Evolutionary conservation across 1,139 yeast species (phyloP).

Genomic region (Yamadazyma triangularis): DNA sequence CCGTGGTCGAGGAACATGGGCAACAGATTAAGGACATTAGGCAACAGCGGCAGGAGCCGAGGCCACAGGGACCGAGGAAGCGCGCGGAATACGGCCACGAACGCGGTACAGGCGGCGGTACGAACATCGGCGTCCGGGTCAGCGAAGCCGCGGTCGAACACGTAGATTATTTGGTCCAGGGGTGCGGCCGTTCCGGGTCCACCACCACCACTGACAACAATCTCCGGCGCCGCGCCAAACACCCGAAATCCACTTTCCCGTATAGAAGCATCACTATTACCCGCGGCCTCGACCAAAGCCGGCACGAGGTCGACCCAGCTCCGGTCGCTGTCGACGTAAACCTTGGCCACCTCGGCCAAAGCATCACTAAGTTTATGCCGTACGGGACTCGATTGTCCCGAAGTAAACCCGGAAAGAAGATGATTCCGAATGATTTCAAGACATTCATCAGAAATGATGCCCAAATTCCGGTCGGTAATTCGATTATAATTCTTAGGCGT

Average conservation of each 20-base stretch:
- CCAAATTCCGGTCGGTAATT: constrained; percentile 74
- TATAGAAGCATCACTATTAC: constrained; percentile 60
- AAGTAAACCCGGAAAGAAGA: constrained; percentile 67
- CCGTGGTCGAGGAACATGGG: constrained; percentile 79
- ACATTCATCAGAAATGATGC: constrained; percentile 57
- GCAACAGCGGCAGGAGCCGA: constrained; percentile 70
- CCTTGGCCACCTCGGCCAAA: constrained; percentile 84
- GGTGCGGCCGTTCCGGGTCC: constrained; percentile 22
- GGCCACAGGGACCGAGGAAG: constrained; percentile 79
- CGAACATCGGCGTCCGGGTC: constrained; percentile 80
- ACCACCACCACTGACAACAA: constrained; percentile 48
- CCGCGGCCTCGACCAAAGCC: constrained; percentile 65
- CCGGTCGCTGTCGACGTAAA: constrained; percentile 46
- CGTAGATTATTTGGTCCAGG: constrained; percentile 63
- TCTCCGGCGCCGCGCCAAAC: constrained; percentile 76
- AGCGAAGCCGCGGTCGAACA: constrained; percentile 75
- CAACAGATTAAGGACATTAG: constrained; percentile 76
- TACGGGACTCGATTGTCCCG: constrained; percentile 61
- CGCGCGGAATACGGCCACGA: constrained; percentile 81
- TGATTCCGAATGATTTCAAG: constrained; percentile 59
- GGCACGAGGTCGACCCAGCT: constrained; percentile 79
- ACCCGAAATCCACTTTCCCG: constrained; percentile 92
- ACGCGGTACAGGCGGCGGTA: constrained; percentile 88
- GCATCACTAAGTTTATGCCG: constrained; percentile 94
- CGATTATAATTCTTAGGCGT: constrained; percentile 60